Evolutionary conservation across 140 eudicot genomes (phyloP).

Genomic region (Oenanthe javanica): DNA sequence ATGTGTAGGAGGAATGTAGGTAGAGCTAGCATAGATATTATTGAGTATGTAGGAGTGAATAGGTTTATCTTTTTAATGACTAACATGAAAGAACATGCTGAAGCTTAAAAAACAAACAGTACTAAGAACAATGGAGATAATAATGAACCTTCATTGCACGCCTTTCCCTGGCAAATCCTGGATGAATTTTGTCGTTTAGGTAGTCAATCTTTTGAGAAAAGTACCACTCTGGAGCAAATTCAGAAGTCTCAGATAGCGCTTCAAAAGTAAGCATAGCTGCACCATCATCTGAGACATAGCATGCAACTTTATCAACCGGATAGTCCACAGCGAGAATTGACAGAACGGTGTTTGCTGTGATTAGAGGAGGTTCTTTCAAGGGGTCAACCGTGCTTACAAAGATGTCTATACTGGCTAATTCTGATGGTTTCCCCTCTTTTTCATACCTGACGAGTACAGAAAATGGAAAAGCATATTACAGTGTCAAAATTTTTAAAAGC

Average conservation of each 20-base stretch:
- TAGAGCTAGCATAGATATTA: not conserved
- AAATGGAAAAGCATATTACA: not conserved
- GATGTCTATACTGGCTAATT: constrained; percentile 8
- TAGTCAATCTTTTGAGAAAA: constrained; percentile 9
- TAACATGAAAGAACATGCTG: not conserved
- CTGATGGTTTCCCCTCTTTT: constrained; percentile 11
- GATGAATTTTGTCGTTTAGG: constrained; percentile 7
- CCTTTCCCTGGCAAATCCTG: constrained; percentile 15
- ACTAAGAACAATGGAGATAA: not conserved
- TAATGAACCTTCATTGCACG: constrained; percentile 10
- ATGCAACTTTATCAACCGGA: constrained; percentile 10
- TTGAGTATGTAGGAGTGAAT: not conserved
- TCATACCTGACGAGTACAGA: constrained; percentile 6
- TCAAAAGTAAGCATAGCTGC: constrained; percentile 14
- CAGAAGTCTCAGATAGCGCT: constrained; percentile 9
- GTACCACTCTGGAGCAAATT: constrained; percentile 14
- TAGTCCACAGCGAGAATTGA: constrained; percentile 12
- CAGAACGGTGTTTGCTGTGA: constrained; percentile 12
- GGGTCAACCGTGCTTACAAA: constrained; percentile 12
- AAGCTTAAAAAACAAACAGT: not conserved
- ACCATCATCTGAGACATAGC: constrained; percentile 15
- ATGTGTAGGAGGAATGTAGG: not conserved
- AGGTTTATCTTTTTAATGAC: not conserved
- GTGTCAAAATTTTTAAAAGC: not conserved
- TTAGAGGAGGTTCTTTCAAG: constrained; percentile 6